Evolutionary conservation across 371 early-diverging fungal genomes (phyloP).

Genomic region (Phascolomyces articulosus): DNA sequence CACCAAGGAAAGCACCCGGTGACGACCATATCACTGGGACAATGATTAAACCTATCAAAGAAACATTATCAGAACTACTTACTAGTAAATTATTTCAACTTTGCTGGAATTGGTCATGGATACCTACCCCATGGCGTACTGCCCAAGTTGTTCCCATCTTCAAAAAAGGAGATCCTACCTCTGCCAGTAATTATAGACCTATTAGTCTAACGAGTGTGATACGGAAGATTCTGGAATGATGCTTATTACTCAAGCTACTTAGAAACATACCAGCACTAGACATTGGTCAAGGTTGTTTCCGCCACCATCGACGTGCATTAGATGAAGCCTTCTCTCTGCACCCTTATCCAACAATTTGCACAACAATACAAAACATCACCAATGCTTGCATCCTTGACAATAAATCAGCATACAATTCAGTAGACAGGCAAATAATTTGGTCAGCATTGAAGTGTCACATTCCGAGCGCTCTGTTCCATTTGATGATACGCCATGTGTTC

Average conservation of each 20-base stretch:
- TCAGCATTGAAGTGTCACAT: not conserved
- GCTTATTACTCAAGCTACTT: constrained; percentile 7
- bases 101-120: constrained; percentile 27
- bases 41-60: constrained; percentile 24
- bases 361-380: not conserved
- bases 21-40: constrained; percentile 25
- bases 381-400: constrained; percentile 27
- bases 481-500: constrained; percentile 20
- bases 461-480: not conserved
- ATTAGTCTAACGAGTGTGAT: constrained; percentile 22
- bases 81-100: constrained; percentile 13
- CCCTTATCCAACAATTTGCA: constrained; percentile 9
- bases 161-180: constrained; percentile 21
- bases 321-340: constrained; percentile 28
- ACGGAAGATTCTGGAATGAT: constrained; percentile 20
- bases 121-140: constrained; percentile 23
- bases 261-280: constrained; percentile 9
- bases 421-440: constrained; percentile 23
- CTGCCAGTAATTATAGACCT: constrained; percentile 20
- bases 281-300: constrained; percentile 29
- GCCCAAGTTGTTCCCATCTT: constrained; percentile 28
- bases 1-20: constrained; percentile 23
- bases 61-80: constrained; percentile 7
- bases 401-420: constrained; percentile 22
- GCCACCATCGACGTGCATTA: constrained; percentile 15